Base-by-base conservation (phyloP, 306 rosid species). In the Vicia villosa region DNA sequence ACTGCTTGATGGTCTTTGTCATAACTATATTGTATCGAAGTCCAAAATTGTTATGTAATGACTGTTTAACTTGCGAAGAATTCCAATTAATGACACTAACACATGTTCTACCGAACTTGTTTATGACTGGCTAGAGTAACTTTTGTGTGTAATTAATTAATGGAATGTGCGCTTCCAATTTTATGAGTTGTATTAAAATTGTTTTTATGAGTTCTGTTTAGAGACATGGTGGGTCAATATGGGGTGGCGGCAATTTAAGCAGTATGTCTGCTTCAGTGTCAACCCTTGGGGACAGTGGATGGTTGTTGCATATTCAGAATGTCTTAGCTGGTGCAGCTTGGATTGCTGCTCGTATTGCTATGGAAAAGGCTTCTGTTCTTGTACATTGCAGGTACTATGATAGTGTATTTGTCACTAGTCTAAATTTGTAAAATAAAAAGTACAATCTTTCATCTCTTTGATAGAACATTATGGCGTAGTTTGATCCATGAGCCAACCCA, bases 241-340 rank as follows among this genome's bases (percentile, higher is more conserved):
- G 99, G 99, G 96, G 99, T 80, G 99, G 99, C 68, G 99, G 99
- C 54, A 94, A 94, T 76, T 89, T 94, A 46, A 91, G 97, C 79
- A 90, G 97, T 73, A 94, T 94, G 99, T 94, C 99, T 80, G 87
- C 96, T 80, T 91, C 97, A 17, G 99, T 94, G 64, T 88, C 99
- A 68, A 84, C 91, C 58, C 95, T 94, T 76, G 97, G 96, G 75
- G 97, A 94, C 78, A 88, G 89, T 84, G 99, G 97, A 62, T 94
- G 99, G 99, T 69, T 94, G 75, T 85, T 83, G 75, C 96, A 91
- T 63, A 83, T 94, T 72, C 99, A 94, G 57, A 86, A 70, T 80
- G 81, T 94, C 74, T 87, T 94, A 86, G 99, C 99, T 80, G 97
- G 97, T 73, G 89, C 97, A 50, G 89, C 89, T 70, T 94, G 99